Percentiles rank a stretch among this genome's conserved stretches.
Evolutionary conservation across 106 monocot species (phyloP).

Genomic region (Platanthera guangdongensis): DNA sequence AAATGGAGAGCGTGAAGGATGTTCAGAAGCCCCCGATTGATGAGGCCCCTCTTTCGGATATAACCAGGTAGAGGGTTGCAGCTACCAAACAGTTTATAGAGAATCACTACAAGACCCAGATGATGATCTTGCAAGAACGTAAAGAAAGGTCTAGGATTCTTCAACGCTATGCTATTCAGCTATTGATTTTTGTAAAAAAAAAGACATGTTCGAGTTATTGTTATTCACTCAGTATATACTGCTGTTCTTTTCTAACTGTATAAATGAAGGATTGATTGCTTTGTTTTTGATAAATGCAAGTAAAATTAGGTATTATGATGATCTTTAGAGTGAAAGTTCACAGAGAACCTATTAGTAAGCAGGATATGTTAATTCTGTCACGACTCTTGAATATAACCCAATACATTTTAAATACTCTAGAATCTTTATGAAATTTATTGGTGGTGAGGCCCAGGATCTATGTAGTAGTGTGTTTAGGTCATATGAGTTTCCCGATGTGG

Average conservation of each 20-base stretch:
- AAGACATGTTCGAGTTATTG: not conserved
- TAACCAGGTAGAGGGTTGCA: constrained; percentile 76
- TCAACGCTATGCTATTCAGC: not conserved
- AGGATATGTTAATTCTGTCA: no score
- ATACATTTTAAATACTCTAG: no score
- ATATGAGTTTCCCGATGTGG: no score
- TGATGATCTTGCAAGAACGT: constrained; percentile 79
- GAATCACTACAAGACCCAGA: constrained; percentile 90
- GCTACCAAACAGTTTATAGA: constrained; percentile 96
- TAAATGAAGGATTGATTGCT: not conserved
- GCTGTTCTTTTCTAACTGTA: not conserved
- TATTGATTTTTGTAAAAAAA: not conserved
- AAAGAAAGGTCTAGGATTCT: constrained; percentile 51
- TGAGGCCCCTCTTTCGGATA: constrained; percentile 62
- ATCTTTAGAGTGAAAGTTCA: not conserved
- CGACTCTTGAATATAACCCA: no score
- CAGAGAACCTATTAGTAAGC: no score
- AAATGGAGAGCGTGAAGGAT: constrained; percentile 25
- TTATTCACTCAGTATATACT: not conserved
- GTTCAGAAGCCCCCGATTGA: constrained; percentile 26
- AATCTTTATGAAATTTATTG: no score
- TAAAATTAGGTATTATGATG: not conserved
- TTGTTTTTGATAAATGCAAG: not conserved
- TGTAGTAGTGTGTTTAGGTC: no score
- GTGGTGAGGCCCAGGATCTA: no score